Evolutionary conservation across 2,329 filamentous ascomycete genomes (phyloP).

Genomic region (Epichloe bromicola): DNA sequence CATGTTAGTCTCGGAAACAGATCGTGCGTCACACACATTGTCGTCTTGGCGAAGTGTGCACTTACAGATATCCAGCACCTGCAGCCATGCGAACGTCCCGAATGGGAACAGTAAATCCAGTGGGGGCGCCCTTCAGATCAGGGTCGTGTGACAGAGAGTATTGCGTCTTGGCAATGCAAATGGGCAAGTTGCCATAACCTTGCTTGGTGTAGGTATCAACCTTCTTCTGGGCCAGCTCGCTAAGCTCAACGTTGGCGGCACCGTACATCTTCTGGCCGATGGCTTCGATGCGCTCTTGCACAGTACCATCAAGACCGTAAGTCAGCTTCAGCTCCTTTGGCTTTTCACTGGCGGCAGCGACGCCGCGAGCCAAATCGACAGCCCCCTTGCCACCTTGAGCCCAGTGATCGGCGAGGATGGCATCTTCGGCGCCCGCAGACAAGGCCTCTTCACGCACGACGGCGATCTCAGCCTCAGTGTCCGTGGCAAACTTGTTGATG

Average conservation of each 20-base stretch:
- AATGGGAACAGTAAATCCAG: constrained; percentile 88
- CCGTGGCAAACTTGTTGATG: constrained; percentile 92
- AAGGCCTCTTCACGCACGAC: constrained; percentile 85
- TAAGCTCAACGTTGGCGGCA: constrained; percentile 79
- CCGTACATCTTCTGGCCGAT: constrained; percentile 95
- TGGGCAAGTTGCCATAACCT: constrained; percentile 83
- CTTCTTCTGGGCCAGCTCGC: constrained; percentile 88
- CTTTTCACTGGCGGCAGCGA: constrained; percentile 71
- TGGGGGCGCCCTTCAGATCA: constrained; percentile 85
- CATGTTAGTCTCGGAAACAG: constrained; percentile 19
- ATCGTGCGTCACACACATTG: neutral
- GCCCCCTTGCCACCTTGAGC: constrained; percentile 88
- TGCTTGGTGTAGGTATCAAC: constrained; percentile 89
- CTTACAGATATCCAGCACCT: constrained; percentile 81
- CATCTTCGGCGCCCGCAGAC: constrained; percentile 84
- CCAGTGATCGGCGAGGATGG: constrained; percentile 92
- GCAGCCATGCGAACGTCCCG: constrained; percentile 88
- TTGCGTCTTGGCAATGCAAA: constrained; percentile 96
- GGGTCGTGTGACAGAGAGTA: constrained; percentile 93
- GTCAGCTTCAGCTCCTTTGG: constrained; percentile 80
- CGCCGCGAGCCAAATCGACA: constrained; percentile 73
- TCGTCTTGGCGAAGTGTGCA: constrained; percentile 9
- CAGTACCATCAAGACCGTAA: constrained; percentile 64
- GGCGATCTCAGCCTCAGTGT: constrained; percentile 82
- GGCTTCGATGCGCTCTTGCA: constrained; percentile 80